Conservation (phyloP, 2,329 filamentous ascomycete genomes). For the Paecilomyces dactylethromorphus region DNA sequence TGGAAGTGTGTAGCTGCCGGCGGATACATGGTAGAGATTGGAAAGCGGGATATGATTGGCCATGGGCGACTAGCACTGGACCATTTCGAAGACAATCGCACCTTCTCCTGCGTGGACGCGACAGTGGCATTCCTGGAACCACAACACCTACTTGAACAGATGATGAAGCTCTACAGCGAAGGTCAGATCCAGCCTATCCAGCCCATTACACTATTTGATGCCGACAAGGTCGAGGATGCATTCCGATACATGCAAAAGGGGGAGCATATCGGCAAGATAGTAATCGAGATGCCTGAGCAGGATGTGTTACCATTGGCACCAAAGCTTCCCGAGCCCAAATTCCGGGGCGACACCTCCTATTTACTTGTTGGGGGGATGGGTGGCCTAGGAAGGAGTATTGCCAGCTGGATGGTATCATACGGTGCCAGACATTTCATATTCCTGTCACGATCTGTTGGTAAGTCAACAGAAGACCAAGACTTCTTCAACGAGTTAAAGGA, state of each 20-base stretch:
- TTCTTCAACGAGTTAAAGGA: conserved; percentile 18
- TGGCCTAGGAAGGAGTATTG: conserved; percentile 32
- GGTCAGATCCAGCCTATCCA: conserved; percentile 10
- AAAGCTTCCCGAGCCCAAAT: not conserved
- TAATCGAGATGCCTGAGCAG: conserved; percentile 21
- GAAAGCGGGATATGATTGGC: conserved; percentile 18
- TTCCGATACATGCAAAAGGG: conserved; percentile 40
- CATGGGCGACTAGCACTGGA: conserved; percentile 16
- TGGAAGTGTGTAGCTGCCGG: conserved; percentile 24
- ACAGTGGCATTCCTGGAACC: no score
- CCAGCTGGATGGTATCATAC: conserved; percentile 27
- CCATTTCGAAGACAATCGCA: conserved; percentile 15
- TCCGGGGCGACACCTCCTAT: conserved; percentile 19
- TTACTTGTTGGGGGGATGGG: conserved; percentile 32
- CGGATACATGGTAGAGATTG: conserved; percentile 22
- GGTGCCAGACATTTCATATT: conserved; percentile 31
- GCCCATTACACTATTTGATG: conserved; percentile 20
- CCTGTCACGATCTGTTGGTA: conserved; percentile 24
- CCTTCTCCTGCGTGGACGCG: conserved; percentile 17
- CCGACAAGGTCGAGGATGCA: conserved; percentile 25
- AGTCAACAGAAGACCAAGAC: conserved; percentile 5
- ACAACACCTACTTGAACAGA: no score
- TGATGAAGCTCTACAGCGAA: conserved; percentile 3
- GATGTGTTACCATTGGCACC: not conserved
- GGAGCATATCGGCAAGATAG: conserved; percentile 41